phyloP scores from a whole-genome alignment of 1,284 basidiomycete species.

The Bjerkandera adusta region DNA sequence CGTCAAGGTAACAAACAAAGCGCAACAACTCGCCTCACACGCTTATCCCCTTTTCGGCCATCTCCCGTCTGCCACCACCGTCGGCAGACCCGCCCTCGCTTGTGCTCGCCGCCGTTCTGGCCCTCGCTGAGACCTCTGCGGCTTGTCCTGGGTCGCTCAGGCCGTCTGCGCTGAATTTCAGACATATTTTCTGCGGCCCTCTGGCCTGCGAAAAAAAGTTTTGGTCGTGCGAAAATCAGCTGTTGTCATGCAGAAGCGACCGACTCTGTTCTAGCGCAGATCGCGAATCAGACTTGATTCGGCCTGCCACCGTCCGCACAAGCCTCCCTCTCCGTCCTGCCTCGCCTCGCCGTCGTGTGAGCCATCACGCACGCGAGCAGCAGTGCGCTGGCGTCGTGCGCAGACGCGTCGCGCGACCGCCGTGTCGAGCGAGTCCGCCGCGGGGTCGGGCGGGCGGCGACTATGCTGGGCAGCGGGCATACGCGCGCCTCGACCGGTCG shows the following conservation, averaged over 20 bases:
- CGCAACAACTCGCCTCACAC: slow-evolving; percentile 26
- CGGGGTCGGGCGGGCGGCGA: too few relatives aligned
- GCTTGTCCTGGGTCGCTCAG: not conserved
- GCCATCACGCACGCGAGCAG: not conserved
- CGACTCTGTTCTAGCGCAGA: slow-evolving; percentile 27
- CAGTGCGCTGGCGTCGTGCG: too few relatives aligned
- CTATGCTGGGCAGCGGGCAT: too few relatives aligned
- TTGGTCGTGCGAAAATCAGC: not conserved
- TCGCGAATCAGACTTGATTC: slow-evolving; percentile 31
- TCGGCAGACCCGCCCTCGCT: not conserved
- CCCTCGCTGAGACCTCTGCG: not conserved
- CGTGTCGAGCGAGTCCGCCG: too few relatives aligned
- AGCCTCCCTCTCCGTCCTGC: not conserved
- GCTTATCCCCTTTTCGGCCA: slow-evolving; percentile 12
- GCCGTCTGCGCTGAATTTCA: not conserved
- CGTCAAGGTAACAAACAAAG: slow-evolving; percentile 43
- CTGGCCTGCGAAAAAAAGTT: not conserved
- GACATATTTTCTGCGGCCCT: not conserved
- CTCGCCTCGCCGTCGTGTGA: not conserved
- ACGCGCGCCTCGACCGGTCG: too few relatives aligned
- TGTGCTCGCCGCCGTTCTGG: not conserved
- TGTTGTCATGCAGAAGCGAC: slow-evolving; percentile 13
- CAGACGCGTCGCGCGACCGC: too few relatives aligned
- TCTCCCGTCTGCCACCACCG: slow-evolving; percentile 6
- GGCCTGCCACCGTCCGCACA: too few relatives aligned